Conservation (phyloP, 192 early-diverging fungal genomes). For the Coemansia sp. region DNA sequence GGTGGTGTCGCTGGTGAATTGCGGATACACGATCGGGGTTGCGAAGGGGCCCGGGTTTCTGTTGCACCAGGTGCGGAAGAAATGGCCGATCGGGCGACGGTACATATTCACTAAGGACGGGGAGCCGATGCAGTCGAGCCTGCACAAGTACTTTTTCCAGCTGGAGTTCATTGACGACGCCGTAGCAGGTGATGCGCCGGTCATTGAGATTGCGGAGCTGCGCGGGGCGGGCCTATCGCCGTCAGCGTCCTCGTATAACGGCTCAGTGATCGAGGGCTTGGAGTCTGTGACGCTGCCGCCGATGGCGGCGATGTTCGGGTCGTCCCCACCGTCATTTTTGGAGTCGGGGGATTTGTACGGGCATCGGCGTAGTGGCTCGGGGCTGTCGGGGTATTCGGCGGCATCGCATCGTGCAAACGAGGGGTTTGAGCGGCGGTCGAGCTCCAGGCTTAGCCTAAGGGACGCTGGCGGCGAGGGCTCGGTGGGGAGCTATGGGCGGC, state of each 20-base stretch:
- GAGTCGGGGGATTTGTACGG: neutral
- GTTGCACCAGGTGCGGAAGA: constrained; percentile 49
- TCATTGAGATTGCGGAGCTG: constrained; percentile 44
- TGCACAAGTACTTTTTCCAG: constrained; percentile 55
- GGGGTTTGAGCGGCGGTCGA: constrained; percentile 2
- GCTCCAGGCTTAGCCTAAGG: neutral
- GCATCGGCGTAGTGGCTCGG: constrained; percentile 19
- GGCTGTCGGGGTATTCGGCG: constrained; percentile 6
- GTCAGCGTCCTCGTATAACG: constrained; percentile 37
- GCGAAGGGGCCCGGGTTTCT: constrained; percentile 50
- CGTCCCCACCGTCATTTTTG: neutral
- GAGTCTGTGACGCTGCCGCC: constrained; percentile 42
- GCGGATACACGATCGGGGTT: constrained; percentile 41
- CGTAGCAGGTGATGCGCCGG: neutral
- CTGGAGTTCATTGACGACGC: constrained; percentile 43
- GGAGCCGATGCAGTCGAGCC: constrained; percentile 47
- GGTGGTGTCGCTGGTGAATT: constrained; percentile 48
- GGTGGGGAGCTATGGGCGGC: neutral
- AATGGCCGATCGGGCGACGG: constrained; percentile 49
- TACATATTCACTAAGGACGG: constrained; percentile 53
- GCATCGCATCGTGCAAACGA: constrained; percentile 1
- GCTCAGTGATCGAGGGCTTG: constrained; percentile 49
- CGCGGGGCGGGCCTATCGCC: constrained; percentile 28
- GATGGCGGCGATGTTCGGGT: constrained; percentile 24
- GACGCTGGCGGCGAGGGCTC: neutral